Percentiles rank a stretch among this genome's conserved stretches.
Conservation (phyloP, 169 alveolate genomes). For the Plasmodium malariae region DNA sequence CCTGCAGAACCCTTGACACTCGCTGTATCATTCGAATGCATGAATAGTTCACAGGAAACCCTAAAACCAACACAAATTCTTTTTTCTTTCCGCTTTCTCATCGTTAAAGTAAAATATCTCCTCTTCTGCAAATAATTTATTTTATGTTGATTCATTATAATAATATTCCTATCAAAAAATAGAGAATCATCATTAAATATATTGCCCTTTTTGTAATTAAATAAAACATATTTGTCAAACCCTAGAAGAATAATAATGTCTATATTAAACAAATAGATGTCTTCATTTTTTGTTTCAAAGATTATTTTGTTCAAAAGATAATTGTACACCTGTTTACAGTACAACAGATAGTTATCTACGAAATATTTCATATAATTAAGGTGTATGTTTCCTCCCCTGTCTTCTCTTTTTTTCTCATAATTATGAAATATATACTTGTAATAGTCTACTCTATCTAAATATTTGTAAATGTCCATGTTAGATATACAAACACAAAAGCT, state of each 20-base stretch:
- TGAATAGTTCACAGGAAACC: slow-evolving; percentile 16
- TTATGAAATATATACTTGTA: slow-evolving; percentile 11
- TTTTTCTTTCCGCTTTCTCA: neutral
- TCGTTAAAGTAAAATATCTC: slow-evolving; percentile 38
- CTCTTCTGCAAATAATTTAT: slow-evolving; percentile 8
- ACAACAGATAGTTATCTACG: neutral
- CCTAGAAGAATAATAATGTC: slow-evolving; percentile 29
- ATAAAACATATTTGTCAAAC: slow-evolving; percentile 2
- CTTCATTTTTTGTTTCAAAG: slow-evolving; percentile 50
- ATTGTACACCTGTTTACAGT: slow-evolving; percentile 26
- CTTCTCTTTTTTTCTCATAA: neutral
- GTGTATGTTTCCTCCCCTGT: neutral
- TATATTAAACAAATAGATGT: slow-evolving; percentile 8
- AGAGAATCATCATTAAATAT: slow-evolving; percentile 19
- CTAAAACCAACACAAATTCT: slow-evolving; percentile 6
- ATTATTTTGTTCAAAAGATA: slow-evolving; percentile 9
- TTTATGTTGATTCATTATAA: slow-evolving; percentile 22
- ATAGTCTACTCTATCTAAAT: neutral
- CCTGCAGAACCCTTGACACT: neutral
- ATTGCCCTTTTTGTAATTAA: slow-evolving; percentile 3
- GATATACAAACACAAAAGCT: slow-evolving; percentile 28
- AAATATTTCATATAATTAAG: neutral
- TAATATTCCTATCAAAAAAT: slow-evolving; percentile 13
- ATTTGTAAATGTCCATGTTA: neutral
- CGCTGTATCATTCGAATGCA: neutral